Evolutionary conservation across 805 yeast species (phyloP), one percentile per base, ranked within the genome.

Genomic region (Nadsonia fulvescens): DNA sequence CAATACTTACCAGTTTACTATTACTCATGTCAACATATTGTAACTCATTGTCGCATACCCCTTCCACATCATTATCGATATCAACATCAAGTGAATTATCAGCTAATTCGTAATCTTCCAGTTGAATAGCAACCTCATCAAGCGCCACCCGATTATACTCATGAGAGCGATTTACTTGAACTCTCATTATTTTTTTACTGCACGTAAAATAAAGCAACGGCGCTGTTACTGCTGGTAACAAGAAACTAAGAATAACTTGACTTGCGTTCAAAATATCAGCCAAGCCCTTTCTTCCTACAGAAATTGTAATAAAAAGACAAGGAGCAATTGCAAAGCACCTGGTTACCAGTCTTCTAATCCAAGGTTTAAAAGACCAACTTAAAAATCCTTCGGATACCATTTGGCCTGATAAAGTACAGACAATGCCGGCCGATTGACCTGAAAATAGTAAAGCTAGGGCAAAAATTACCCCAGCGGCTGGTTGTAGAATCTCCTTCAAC

Each of bases 381-480:
- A 83, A 54, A 42, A 78, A 86, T 1, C 95, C 95, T 46, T 83
- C 95, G 37, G 81, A 66, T 2, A 83, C 93, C 38, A 83, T 70
- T 49, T 83, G 92, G 6, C 94, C 94, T 0, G 92, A 79, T 53
- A 83, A 74, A 0, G 95, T 83, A 46, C 94, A 82, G 2, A 82
- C 83, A 22, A 83, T 69, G 25, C 94, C 93, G 0, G 94, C 93
- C 23, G 83, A 73, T 42, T 77, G 82, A 5, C 94, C 94, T 31
- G 89, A 73, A 32, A 77, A 65, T 20, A 83, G 54, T 38, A 83
- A 56, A 0, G 94, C 94, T 28, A 79, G 46, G 63, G 81, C 81
- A 51, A 83, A 83, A 1, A 81, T 49, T 1, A 79, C 69, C 14
- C 94, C 95, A 0, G 81, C 91, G 6, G 66, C 68, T 2, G 73